Percentiles rank a stretch among this genome's conserved stretches.
phyloP scores from a whole-genome alignment of 371 early-diverging fungal species.

The Umbelopsis sp. region DNA sequence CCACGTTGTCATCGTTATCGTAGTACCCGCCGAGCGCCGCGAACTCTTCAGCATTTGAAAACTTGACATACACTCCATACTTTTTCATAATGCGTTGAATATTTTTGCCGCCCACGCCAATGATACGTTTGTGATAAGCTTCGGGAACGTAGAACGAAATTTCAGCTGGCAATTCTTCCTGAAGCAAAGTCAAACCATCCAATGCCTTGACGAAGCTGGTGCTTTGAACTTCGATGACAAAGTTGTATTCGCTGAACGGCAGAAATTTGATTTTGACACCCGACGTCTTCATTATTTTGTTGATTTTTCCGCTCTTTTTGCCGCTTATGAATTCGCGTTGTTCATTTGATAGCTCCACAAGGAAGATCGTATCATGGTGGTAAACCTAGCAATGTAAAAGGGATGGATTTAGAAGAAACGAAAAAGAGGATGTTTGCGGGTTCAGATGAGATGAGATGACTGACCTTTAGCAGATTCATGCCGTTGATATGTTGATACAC shows the following conservation, averaged over 20 bases:
- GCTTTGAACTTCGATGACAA: conserved; percentile 74
- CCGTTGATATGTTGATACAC: conserved; percentile 59
- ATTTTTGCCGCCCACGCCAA: conserved; percentile 94
- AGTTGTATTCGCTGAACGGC: conserved; percentile 74
- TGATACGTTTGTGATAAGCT: conserved; percentile 90
- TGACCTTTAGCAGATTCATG: conserved; percentile 46
- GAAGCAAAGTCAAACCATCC: conserved; percentile 72
- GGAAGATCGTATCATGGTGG: conserved; percentile 42
- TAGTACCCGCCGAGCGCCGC: conserved; percentile 78
- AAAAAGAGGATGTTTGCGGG: background rate
- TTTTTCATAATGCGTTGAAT: conserved; percentile 96
- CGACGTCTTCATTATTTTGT: conserved; percentile 85
- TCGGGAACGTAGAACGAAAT: conserved; percentile 89
- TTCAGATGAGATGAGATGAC: background rate
- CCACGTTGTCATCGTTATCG: conserved; percentile 83
- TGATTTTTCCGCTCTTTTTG: conserved; percentile 95
- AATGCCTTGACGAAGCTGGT: conserved; percentile 58
- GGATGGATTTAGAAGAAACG: background rate
- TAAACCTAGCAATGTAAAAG: conserved; percentile 23
- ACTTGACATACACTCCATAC: conserved; percentile 94
- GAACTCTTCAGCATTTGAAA: conserved; percentile 83
- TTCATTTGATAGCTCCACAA: conserved; percentile 76
- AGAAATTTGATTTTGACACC: conserved; percentile 66
- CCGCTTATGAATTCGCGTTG: conserved; percentile 92
- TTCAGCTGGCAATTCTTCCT: conserved; percentile 87